Evolutionary conservation across 352 stramenopile species (phyloP), one percentile per base, ranked within the genome.

Genomic region (Globisporangium nunn): DNA sequence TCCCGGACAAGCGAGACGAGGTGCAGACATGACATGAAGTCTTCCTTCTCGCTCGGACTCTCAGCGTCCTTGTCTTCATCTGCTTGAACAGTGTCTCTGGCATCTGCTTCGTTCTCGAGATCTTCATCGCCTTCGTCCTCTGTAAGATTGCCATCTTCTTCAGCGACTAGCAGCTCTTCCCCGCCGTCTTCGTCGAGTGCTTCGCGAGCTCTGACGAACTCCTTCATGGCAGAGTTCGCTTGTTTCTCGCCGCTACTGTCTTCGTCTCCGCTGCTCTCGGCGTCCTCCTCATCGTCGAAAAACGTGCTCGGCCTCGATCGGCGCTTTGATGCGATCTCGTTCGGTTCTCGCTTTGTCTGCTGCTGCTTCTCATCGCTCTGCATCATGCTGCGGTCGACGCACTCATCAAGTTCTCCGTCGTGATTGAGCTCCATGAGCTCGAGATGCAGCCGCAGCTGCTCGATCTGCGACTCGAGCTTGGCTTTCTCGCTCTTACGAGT

Each of bases 391-490:
- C 12, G 4, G 47, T 55, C 17, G 14, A 53, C 37, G 12, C 5
- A 12, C 11, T 43, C 37, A 12, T 43, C 37, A 12, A 43, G 37
- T 4, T 17, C 33, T 3, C 55, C 55, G 37, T 66, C 63, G 15
- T 52, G 33, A 30, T 62, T 50, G 33, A 60, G 61, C 41, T 78
- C 77, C 41, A 72, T 74, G 29, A 87, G 63, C 58, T 90, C 75
- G 2, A 78, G 57, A 28, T 89, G 77, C 45, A 84, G 52, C 10
- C 66, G 64, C 6, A 89, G 60, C 46, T 87, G 69, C 59, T 91
- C 77, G 37, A 88, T 88, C 47, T 87, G 59, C 28, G 50, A 51
- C 63, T 91, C 77, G n/a, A 91, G 60, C 8, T 45, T 53, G 7
- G 52, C 52, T 51, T 88, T 88, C 52, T 87, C 79, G 0, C 56